Conservation (phyloP, 2,329 filamentous ascomycete species). For the Zasmidium angulare region DNA sequence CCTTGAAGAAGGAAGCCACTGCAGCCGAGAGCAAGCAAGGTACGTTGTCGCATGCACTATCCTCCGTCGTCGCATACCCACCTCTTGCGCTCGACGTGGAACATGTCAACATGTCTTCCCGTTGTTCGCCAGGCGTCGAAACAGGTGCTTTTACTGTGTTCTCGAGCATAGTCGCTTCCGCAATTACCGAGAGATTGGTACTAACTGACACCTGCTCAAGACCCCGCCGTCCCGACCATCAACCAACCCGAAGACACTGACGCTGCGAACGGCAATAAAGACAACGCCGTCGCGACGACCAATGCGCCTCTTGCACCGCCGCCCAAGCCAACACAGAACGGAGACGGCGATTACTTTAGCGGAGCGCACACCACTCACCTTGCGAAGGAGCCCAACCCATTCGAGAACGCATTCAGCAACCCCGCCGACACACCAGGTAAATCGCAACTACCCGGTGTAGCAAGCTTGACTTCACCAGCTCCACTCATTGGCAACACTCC, state of each 20-base stretch:
- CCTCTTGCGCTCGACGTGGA: too few species aligned
- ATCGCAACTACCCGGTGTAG: slow-evolving; percentile 81
- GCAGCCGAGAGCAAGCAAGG: slow-evolving; percentile 19
- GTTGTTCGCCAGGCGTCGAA: too few species aligned
- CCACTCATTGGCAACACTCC: slow-evolving; percentile 72
- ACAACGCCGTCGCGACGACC: slow-evolving; percentile 36
- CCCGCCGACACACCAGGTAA: slow-evolving; percentile 76
- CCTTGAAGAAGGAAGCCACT: slow-evolving; percentile 18
- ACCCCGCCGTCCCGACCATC: slow-evolving; percentile 32
- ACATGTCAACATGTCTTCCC: too few species aligned
- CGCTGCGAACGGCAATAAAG: slow-evolving; percentile 21
- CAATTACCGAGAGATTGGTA: too few species aligned
- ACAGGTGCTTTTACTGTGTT: too few species aligned
- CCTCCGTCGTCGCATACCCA: too few species aligned
- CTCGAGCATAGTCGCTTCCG: too few species aligned
- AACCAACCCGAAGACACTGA: slow-evolving; percentile 35
- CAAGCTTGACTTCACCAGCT: slow-evolving; percentile 85
- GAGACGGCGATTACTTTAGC: slow-evolving; percentile 53
- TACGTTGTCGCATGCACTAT: too few species aligned
- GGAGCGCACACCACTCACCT: slow-evolving; percentile 49
- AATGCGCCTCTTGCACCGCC: slow-evolving; percentile 55
- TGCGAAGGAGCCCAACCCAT: slow-evolving; percentile 88
- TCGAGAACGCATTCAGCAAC: slow-evolving; percentile 86
- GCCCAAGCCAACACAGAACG: slow-evolving; percentile 47
- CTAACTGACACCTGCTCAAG: slow-evolving; percentile 11